Percentiles rank a stretch among this genome's conserved stretches.
phyloP scores from a whole-genome alignment of 495 filamentous ascomycete species.

The Aspergillus cristatus region DNA sequence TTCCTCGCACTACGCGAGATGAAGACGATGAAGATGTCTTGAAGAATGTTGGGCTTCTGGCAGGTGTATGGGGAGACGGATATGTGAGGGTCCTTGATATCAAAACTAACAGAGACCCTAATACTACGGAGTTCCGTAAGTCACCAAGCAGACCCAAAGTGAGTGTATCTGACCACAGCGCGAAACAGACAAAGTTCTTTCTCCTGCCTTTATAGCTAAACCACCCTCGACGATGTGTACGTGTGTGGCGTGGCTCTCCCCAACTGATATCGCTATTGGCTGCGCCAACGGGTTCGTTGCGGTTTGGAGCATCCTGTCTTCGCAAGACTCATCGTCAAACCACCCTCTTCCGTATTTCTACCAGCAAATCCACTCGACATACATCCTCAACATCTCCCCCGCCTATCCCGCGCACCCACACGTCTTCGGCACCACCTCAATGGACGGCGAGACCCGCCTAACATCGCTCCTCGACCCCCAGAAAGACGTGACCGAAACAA shows the following conservation, averaged over 20 bases:
- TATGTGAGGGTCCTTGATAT: slow-evolving; percentile 51
- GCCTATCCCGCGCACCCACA: slow-evolving; percentile 53
- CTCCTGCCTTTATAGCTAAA: slow-evolving; percentile 46
- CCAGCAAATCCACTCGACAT: slow-evolving; percentile 48
- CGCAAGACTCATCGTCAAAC: slow-evolving; percentile 10
- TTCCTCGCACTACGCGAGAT: slow-evolving; percentile 28
- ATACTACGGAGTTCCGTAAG: slow-evolving; percentile 31
- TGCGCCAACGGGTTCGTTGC: slow-evolving; percentile 54
- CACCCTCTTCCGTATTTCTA: slow-evolving; percentile 43
- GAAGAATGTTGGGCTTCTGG: slow-evolving; percentile 48
- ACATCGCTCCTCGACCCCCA: slow-evolving; percentile 44
- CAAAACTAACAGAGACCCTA: slow-evolving; percentile 21
- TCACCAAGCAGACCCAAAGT: neutral
- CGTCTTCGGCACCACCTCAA: slow-evolving; percentile 43
- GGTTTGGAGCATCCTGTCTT: slow-evolving; percentile 43
- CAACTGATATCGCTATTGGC: slow-evolving; percentile 50
- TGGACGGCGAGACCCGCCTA: slow-evolving; percentile 51
- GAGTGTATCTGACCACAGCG: neutral
- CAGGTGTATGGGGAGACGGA: slow-evolving; percentile 54
- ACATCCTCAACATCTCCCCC: slow-evolving; percentile 46
- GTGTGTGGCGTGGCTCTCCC: slow-evolving; percentile 53
- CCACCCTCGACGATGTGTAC: slow-evolving; percentile 46
- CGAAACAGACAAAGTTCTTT: slow-evolving; percentile 33
- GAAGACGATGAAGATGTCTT: slow-evolving; percentile 23
- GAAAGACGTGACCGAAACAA: slow-evolving; percentile 38